Evolutionary conservation across 371 early-diverging fungal genomes (phyloP).

Genomic region (Dinochytrium kinnereticum): DNA sequence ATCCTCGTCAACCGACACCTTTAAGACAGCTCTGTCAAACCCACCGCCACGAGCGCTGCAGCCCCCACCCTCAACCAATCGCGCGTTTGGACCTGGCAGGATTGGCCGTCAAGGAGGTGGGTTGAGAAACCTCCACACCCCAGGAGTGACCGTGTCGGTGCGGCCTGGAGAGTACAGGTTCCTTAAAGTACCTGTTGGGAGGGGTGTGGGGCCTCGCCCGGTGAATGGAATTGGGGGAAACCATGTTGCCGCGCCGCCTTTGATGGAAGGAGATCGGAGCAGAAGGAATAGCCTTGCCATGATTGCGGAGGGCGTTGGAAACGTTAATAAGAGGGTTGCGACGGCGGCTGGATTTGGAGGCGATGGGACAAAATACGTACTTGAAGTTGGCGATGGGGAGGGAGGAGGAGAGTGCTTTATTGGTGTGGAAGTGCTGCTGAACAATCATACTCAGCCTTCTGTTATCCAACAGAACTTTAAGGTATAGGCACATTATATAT

Average conservation of each 20-base stretch:
- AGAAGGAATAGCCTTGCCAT: background rate
- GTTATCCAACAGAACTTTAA: conserved; percentile 19
- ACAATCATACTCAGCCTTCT: background rate
- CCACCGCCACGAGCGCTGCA: background rate
- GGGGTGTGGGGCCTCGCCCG: background rate
- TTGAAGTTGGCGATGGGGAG: conserved; percentile 19
- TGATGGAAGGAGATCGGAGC: conserved; percentile 7
- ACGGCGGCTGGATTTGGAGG: conserved; percentile 16
- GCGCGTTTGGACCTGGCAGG: background rate
- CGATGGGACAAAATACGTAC: conserved; percentile 10
- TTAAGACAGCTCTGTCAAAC: background rate
- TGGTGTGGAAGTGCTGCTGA: conserved; percentile 13
- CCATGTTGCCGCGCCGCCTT: conserved; percentile 14
- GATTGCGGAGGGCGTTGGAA: background rate
- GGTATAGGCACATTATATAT: background rate
- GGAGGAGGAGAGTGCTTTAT: conserved; percentile 14
- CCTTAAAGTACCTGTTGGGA: conserved; percentile 13
- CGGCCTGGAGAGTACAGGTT: conserved; percentile 16
- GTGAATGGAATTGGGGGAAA: conserved; percentile 19
- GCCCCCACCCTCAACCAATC: conserved; percentile 12
- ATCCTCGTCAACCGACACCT: background rate
- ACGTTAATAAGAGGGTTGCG: conserved; percentile 12
- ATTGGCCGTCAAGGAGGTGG: background rate
- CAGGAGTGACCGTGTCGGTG: background rate
- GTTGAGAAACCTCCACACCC: conserved; percentile 11